Evolutionary conservation across 2,329 filamentous ascomycete genomes (phyloP).

Genomic region (Aspergillus oerlinghausenensis): DNA sequence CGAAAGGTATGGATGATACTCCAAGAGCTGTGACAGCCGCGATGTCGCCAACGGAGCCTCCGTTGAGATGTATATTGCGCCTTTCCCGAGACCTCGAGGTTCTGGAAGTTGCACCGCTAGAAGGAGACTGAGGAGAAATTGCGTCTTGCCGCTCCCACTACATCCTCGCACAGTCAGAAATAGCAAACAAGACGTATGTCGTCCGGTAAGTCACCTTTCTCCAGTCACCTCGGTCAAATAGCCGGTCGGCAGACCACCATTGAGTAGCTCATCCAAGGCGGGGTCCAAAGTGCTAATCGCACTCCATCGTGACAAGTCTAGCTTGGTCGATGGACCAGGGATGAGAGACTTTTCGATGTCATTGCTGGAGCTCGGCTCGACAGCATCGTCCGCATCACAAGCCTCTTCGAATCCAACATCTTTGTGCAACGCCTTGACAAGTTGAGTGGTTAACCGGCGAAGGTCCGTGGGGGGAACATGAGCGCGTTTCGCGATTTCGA

Average conservation of each 20-base stretch:
- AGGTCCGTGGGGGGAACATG: constrained; percentile 76
- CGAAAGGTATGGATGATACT: constrained; percentile 58
- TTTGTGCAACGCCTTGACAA: constrained; percentile 63
- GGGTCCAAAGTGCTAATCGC: constrained; percentile 77
- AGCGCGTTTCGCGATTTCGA: constrained; percentile 81
- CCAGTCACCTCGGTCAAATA: constrained; percentile 86
- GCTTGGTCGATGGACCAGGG: constrained; percentile 23
- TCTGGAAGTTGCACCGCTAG: constrained; percentile 77
- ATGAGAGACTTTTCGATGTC: constrained; percentile 17
- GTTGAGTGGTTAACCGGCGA: constrained; percentile 63
- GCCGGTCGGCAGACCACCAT: constrained; percentile 74
- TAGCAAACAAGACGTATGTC: not conserved
- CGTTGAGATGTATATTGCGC: constrained; percentile 90
- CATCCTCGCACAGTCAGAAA: constrained; percentile 10
- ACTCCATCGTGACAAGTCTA: constrained; percentile 42
- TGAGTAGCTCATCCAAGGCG: constrained; percentile 64
- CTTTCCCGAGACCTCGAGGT: constrained; percentile 64
- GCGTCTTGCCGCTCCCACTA: constrained; percentile 88
- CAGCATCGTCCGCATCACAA: constrained; percentile 3
- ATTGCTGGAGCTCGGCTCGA: constrained; percentile 19
- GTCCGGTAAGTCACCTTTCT: constrained; percentile 59
- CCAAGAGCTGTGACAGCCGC: constrained; percentile 74
- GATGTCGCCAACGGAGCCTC: constrained; percentile 79
- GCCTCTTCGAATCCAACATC: constrained; percentile 49
- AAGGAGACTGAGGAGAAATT: constrained; percentile 80